phyloP scores from a whole-genome alignment of 441 rosid genomes.

The Adansonia rubrostipa region DNA sequence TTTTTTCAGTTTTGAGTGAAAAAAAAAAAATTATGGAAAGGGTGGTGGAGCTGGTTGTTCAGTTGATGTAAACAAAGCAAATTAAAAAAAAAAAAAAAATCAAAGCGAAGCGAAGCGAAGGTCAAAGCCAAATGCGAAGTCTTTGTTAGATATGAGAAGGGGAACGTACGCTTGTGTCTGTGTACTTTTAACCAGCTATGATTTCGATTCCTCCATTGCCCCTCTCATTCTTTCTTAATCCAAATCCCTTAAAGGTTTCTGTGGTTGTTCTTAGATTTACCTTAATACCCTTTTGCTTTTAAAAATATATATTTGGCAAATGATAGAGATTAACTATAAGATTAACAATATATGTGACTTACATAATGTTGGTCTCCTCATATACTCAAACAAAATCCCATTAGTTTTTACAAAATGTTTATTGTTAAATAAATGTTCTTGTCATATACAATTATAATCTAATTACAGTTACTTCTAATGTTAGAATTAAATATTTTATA shows the following conservation, averaged over 20 bases:
- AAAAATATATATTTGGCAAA: no score
- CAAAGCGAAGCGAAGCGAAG: neutral
- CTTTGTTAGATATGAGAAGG: conserved; percentile 19
- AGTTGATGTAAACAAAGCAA: neutral
- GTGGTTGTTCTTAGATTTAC: conserved; percentile 13
- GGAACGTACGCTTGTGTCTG: conserved; percentile 27
- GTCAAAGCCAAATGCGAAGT: conserved; percentile 19
- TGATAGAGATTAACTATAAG: no score
- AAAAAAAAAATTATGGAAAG: conserved; percentile 13
- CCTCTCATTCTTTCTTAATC: conserved; percentile 10
- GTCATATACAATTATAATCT: no score
- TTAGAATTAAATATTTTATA: no score
- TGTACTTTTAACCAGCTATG: neutral
- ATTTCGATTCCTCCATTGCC: conserved; percentile 31
- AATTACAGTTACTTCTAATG: no score
- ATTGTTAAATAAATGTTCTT: no score
- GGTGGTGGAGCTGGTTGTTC: conserved; percentile 29
- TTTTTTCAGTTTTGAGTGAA: neutral
- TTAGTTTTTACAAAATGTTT: no score
- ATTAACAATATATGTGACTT: no score
- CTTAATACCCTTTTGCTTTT: conserved; percentile 13
- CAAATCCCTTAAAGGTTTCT: neutral
- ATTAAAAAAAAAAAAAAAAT: neutral
- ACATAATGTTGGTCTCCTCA: no score
- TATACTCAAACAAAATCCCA: no score